Base-by-base conservation (phyloP, 2,329 filamentous ascomycete genomes). In the Lomentospora prolificans region DNA sequence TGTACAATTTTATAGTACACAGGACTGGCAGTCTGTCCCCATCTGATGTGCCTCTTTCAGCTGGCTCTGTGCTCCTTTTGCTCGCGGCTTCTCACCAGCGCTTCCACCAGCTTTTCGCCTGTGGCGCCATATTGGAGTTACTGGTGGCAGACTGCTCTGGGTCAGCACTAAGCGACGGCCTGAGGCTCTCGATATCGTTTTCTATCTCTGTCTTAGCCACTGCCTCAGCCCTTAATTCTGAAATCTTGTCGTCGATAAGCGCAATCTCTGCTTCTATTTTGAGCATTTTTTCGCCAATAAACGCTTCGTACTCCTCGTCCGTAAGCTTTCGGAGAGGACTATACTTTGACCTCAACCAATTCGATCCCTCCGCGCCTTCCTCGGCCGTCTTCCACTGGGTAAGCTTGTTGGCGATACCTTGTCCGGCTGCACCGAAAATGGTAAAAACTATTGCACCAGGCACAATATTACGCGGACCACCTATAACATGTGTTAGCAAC, bases 221-320 rank as follows among this genome's bases (percentile, higher is more conserved):
- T 9, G 54, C 56, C 28, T 58, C 50, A 12, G 57, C 57, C 55
- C 62, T 60, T 19, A 75, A 54, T 48, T 70, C 67, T 1, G 65
- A 78, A 61, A 94, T 88, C 64, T 82, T 83, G 55, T 92, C 89
- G 63, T 94, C 87, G 33, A 92, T 75, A 4, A 94, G 68, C 0
- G 87, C 84, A 67, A 94, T 90, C 59, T 92, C 86, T 1, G 81
- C 86, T 60, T 94, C 85, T 3, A 92, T 71, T 59, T 75, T 78
- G 25, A 92, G 66, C 41, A 90, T 70, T 69, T 85, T 89, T 66
- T 91, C 86, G 28, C 77, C 74, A 63, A 94, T 73, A 70, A 90
- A 82, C 1, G 77, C 71, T 57, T 80, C 78, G 64, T 94, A 94
- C 62, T 94, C 84, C 25, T 85, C 77, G 61, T 94, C 85, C 0